A percentile compares a stretch with the other conserved stretches of the same genome.
phyloP scores from a whole-genome alignment of 2,329 filamentous ascomycete genomes.

The Grosmannia clavigera region DNA sequence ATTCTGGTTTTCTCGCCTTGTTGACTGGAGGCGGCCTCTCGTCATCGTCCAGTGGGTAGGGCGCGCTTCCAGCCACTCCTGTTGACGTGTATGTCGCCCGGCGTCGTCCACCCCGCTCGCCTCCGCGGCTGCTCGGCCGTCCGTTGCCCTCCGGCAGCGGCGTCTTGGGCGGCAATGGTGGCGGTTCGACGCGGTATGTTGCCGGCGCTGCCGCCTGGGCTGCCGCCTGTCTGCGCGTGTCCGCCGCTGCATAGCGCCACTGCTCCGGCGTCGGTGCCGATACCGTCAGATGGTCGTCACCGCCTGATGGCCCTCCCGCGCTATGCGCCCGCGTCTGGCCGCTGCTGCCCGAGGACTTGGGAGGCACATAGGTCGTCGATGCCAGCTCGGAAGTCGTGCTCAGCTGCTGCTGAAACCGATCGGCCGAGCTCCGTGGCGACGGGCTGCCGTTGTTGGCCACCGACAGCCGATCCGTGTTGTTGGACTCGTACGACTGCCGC shows the following conservation, averaged over 20 bases:
- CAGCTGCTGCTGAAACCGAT: slow-evolving; percentile 22
- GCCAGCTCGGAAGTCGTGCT: no score
- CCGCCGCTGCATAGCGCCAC: slow-evolving; percentile 36
- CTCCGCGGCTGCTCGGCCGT: slow-evolving; percentile 17
- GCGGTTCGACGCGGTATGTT: slow-evolving; percentile 41
- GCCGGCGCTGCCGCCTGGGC: background rate
- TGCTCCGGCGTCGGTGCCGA: slow-evolving; percentile 45
- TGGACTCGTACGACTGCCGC: slow-evolving; percentile 46
- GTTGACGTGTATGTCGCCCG: background rate
- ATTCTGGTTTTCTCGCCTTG: slow-evolving; percentile 74
- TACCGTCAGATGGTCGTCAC: slow-evolving; percentile 41
- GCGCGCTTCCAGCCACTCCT: slow-evolving; percentile 31
- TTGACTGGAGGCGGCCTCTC: slow-evolving; percentile 78
- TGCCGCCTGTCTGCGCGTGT: slow-evolving; percentile 12
- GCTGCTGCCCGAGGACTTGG: background rate
- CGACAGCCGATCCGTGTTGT: slow-evolving; percentile 32
- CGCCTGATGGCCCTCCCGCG: slow-evolving; percentile 20
- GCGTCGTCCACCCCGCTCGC: background rate
- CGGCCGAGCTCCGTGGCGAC: slow-evolving; percentile 40
- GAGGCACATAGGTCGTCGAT: background rate
- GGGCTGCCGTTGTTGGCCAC: slow-evolving; percentile 20
- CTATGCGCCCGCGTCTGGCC: slow-evolving; percentile 1
- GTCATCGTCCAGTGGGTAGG: slow-evolving; percentile 70
- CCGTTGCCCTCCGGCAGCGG: slow-evolving; percentile 45
- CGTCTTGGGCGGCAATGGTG: slow-evolving; percentile 66